Conservation (phyloP, 176 grass and related monocot genomes). For the Juncus inflexus region DNA sequence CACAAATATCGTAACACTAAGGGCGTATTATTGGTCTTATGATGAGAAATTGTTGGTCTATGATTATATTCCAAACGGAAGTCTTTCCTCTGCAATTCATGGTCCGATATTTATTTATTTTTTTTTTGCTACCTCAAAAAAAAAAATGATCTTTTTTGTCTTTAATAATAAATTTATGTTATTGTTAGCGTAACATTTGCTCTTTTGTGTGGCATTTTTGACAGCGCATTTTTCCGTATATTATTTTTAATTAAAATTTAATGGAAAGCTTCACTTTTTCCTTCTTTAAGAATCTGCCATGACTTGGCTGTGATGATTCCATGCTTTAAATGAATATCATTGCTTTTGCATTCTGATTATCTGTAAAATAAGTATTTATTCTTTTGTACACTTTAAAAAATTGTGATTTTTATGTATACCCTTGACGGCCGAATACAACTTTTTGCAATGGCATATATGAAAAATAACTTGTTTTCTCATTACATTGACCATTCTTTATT, state of each 20-base stretch:
- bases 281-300: constrained; percentile 5
- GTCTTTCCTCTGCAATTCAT: constrained; percentile 75
- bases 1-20: constrained; percentile 78
- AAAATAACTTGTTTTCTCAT: too few species aligned
- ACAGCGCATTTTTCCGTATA: neutral
- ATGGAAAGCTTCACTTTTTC: neutral
- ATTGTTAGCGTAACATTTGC: too few species aligned
- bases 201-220: neutral
- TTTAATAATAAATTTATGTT: too few species aligned
- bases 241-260: too few species aligned
- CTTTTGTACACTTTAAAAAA: neutral
- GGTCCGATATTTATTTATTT: constrained; percentile 57
- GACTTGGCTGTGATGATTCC: constrained; percentile 8
- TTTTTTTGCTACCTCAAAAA: neutral
- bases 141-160: too few species aligned
- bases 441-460: too few species aligned
- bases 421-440: too few species aligned
- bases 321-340: neutral
- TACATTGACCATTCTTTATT: too few species aligned
- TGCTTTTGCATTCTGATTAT: neutral
- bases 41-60: constrained; percentile 96
- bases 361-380: constrained; percentile 1
- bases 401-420: too few species aligned
- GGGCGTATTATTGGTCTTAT: constrained; percentile 95
- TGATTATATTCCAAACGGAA: constrained; percentile 90